These are phyloP conservation scores for Suhomyces choctaworum DNA, from an alignment of 1,139 yeast species.

Conservation along the genomic window DNA sequence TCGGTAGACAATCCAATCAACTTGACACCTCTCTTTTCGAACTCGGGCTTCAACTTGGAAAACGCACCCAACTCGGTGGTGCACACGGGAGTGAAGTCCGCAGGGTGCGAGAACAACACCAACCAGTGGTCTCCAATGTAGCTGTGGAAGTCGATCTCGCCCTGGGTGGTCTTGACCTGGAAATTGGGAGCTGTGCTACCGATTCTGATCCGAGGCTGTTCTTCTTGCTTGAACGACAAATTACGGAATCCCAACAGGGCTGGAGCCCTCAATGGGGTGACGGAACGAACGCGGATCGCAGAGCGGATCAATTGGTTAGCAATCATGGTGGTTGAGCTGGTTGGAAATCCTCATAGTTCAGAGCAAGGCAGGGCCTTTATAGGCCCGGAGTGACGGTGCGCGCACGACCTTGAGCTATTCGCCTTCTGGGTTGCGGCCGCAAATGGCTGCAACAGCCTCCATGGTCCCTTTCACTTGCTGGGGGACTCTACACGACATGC, in stretches of 20 bases:
- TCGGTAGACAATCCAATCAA: slow-evolving; percentile 80
- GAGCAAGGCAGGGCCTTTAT: too few relatives aligned
- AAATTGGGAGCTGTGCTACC: slow-evolving; percentile 84
- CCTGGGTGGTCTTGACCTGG: slow-evolving; percentile 69
- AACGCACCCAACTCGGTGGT: slow-evolving; percentile 89
- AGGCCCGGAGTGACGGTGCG: too few relatives aligned
- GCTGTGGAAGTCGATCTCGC: slow-evolving; percentile 74
- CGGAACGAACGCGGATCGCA: too few relatives aligned
- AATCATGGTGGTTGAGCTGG: too few relatives aligned
- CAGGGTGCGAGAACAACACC: slow-evolving; percentile 82
- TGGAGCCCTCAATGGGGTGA: too few relatives aligned
- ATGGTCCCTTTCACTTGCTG: too few relatives aligned
- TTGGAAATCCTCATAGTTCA: too few relatives aligned
- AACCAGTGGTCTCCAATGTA: slow-evolving; percentile 77
- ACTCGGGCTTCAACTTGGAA: slow-evolving; percentile 80
- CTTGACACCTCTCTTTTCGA: slow-evolving; percentile 72
- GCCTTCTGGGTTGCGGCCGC: too few relatives aligned
- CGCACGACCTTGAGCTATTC: too few relatives aligned
- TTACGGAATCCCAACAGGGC: too few relatives aligned
- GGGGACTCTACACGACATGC: background rate
- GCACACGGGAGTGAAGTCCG: slow-evolving; percentile 87
- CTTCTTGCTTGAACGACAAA: slow-evolving; percentile 56
- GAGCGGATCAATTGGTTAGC: too few relatives aligned
- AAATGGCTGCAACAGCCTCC: too few relatives aligned
- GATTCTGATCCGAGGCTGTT: slow-evolving; percentile 65